Evolutionary conservation across 2,329 filamentous ascomycete species (phyloP), one percentile per base, ranked within the genome.

Genomic region (Sporothrix inflata): DNA sequence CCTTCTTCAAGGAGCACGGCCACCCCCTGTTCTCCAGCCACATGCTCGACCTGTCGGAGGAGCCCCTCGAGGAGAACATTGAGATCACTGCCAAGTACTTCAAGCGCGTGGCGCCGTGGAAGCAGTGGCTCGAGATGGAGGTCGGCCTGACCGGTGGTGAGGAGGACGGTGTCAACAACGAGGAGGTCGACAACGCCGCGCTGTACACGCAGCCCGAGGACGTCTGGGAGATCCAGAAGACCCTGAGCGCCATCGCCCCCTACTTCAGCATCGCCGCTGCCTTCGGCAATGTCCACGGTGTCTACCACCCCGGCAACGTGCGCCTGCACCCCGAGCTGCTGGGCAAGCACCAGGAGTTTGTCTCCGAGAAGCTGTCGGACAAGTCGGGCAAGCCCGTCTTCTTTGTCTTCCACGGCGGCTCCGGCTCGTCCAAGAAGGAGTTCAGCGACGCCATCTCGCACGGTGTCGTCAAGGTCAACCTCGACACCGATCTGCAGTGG

Each of bases 111-210:
- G 94, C 94, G 67, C 94, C 94, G 78, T 94, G 98, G 93, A 97
- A 97, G 89, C 94, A 98, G 85, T 98, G 94, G 94, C 90, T 99
- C 77, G 96, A 99, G 90, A 99, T 98, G 95, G 92, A 94, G 82
- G 86, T 97, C 76, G 93, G 92, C 81, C 97, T 98, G 85, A 98
- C 96, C 74, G 95, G 76, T 51, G 76, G 76, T 53, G 76, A 77
- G 76, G 76, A 77, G 73, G 76, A 77, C 61, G 75, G 73, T n/a
- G 94, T 98, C 83, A 97, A 98, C 92, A 98, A 98, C 88, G 94
- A 97, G 86, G 89, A 91, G 78, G 94, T 98, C 77, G 94, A 98
- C 89, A 98, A 98, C 90, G 92, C 92, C 88, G 92, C 92, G 74
- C 91, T 98, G 77, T 98, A 98, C 91, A 98, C 95, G 65, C 96